These are phyloP conservation scores for Pseudevernia furfuracea DNA, from an alignment of 495 filamentous ascomycete genomes.

Conservation along the genomic window DNA sequence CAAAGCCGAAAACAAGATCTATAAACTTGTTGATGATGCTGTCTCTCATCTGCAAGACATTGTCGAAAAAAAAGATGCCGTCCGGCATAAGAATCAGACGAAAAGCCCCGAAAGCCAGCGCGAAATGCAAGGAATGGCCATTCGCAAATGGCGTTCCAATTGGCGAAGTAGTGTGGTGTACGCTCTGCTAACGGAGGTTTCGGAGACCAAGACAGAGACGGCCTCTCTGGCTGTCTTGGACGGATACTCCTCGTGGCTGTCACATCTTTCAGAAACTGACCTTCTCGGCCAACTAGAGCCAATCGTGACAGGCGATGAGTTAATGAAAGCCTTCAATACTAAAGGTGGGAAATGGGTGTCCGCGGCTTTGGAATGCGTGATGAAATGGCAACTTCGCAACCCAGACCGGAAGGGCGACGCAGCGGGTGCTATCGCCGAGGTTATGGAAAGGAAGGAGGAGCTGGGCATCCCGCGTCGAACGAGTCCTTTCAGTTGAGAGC, in stretches of 20 bases:
- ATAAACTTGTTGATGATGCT: constrained; percentile 55
- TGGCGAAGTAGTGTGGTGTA: constrained; percentile 73
- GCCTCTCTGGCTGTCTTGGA: constrained; percentile 29
- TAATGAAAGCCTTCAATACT: constrained; percentile 52
- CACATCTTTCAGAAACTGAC: constrained; percentile 36
- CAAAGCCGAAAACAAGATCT: constrained; percentile 65
- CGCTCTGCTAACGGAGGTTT: constrained; percentile 59
- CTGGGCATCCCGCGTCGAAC: constrained; percentile 27
- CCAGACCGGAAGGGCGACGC: constrained; percentile 56
- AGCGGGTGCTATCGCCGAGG: constrained; percentile 56
- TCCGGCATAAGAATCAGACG: constrained; percentile 32
- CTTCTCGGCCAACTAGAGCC: constrained; percentile 46
- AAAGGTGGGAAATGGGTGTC: constrained; percentile 74
- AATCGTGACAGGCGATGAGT: constrained; percentile 56
- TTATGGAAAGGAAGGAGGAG: constrained; percentile 47
- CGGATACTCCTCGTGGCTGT: constrained; percentile 42
- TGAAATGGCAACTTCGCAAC: constrained; percentile 81
- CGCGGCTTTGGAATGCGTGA: constrained; percentile 58
- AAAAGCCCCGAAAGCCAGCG: constrained; percentile 24
- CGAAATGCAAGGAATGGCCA: constrained; percentile 61
- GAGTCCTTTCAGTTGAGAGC: background rate
- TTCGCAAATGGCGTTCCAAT: constrained; percentile 66
- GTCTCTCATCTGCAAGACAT: constrained; percentile 54
- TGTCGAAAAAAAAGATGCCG: constrained; percentile 46
- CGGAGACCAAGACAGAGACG: constrained; percentile 28